phyloP scores from a whole-genome alignment of 805 yeast species.

The Candida ortonii region DNA sequence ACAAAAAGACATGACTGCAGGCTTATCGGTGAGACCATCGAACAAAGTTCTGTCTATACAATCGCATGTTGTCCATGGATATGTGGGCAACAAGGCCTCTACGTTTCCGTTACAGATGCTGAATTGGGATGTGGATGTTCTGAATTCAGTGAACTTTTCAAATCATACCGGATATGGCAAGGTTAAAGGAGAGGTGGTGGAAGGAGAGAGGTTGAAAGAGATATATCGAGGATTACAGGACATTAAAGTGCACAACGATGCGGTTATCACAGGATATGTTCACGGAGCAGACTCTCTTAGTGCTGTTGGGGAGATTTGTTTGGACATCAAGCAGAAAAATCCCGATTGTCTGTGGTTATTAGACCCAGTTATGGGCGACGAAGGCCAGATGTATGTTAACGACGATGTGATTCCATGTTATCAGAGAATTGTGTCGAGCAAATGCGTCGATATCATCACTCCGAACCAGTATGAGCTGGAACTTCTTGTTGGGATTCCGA shows the following conservation, averaged over 20 bases:
- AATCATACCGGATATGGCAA: constrained; percentile 72
- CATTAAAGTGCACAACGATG: constrained; percentile 43
- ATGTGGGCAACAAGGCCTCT: constrained; percentile 67
- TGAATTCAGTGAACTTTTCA: constrained; percentile 64
- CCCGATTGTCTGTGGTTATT: constrained; percentile 50
- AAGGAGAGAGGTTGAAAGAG: constrained; percentile 38
- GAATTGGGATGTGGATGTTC: constrained; percentile 69
- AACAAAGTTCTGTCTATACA: constrained; percentile 49
- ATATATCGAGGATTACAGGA: constrained; percentile 38
- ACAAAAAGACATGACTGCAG: too few relatives aligned
- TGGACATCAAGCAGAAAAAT: constrained; percentile 33
- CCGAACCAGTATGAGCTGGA: constrained; percentile 93
- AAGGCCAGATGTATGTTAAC: constrained; percentile 65
- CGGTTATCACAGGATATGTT: constrained; percentile 64
- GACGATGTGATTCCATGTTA: constrained; percentile 58
- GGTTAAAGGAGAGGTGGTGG: constrained; percentile 45
- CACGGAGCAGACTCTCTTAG: constrained; percentile 53
- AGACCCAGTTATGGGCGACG: constrained; percentile 84
- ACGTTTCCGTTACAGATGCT: constrained; percentile 60
- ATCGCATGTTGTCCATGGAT: constrained; percentile 73
- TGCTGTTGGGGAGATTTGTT: constrained; percentile 38
- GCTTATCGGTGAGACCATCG: constrained; percentile 11
- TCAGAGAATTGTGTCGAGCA: constrained; percentile 40
- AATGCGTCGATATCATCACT: constrained; percentile 67
- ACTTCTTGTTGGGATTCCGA: constrained; percentile 44